A percentile compares a stretch with the other conserved stretches of the same genome.
These are phyloP conservation scores for Plectosphaerella cucumerina DNA, from an alignment of 2,329 filamentous ascomycete genomes.

Conservation along the genomic window DNA sequence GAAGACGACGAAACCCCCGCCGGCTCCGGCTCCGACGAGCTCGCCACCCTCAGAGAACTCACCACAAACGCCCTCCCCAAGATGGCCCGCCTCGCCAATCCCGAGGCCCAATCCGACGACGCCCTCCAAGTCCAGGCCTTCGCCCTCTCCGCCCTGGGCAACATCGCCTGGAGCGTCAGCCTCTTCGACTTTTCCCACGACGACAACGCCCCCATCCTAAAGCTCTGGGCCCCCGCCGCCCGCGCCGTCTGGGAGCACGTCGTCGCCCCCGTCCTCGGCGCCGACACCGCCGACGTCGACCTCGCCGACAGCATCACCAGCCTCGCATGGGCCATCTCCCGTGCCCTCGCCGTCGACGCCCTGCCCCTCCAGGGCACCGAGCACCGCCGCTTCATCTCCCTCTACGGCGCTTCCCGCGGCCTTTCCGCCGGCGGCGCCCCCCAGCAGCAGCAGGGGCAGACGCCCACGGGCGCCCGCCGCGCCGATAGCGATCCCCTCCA, in stretches of 20 bases:
- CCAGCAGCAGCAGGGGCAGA: neutral
- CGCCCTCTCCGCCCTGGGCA: slow-evolving; percentile 59
- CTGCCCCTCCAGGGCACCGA: slow-evolving; percentile 48
- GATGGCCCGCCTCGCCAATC: slow-evolving; percentile 41
- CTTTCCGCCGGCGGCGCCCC: slow-evolving; percentile 14
- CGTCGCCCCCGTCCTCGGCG: slow-evolving; percentile 52
- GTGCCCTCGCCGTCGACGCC: slow-evolving; percentile 43
- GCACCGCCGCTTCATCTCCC: slow-evolving; percentile 59
- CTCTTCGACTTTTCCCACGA: slow-evolving; percentile 54
- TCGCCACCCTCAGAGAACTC: slow-evolving; percentile 49
- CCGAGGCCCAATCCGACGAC: slow-evolving; percentile 35
- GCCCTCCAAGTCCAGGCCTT: slow-evolving; percentile 42
- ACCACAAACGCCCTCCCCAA: slow-evolving; percentile 41
- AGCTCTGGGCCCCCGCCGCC: slow-evolving; percentile 50
- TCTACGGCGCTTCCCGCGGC: slow-evolving; percentile 56
- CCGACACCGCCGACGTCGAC: slow-evolving; percentile 57
- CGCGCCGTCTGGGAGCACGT: slow-evolving; percentile 54
- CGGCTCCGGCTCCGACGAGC: slow-evolving; percentile 37
- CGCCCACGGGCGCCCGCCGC: slow-evolving; percentile 8
- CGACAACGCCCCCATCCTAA: slow-evolving; percentile 47
- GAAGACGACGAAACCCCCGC: slow-evolving; percentile 35
- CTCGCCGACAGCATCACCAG: slow-evolving; percentile 61
- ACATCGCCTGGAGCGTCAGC: slow-evolving; percentile 63
- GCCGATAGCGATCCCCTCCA: slow-evolving; percentile 52
- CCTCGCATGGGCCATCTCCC: slow-evolving; percentile 61